phyloP scores from a whole-genome alignment of 1,284 basidiomycete species.

The Cryptococcus sp. region DNA sequence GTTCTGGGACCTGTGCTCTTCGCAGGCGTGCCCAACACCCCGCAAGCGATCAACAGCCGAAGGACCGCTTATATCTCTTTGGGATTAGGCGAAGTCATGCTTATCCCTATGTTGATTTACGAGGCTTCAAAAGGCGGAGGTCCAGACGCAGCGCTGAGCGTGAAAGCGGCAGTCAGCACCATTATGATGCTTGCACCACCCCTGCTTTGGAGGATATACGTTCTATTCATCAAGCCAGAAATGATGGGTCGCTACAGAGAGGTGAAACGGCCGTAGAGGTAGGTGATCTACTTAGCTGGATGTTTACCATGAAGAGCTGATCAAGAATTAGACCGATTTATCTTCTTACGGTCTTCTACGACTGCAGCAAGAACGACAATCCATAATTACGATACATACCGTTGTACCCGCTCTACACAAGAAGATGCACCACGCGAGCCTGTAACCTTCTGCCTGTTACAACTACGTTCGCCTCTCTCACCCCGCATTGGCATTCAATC shows the following conservation, averaged over 20 bases:
- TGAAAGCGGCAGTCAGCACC: conserved; percentile 8
- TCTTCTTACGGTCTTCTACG: too few relatives aligned
- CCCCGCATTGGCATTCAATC: too few relatives aligned
- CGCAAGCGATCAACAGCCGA: conserved; percentile 19
- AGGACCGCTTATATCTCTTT: conserved; percentile 18
- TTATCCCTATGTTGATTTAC: conserved; percentile 25
- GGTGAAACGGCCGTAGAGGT: conserved; percentile 5
- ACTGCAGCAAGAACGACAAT: too few relatives aligned
- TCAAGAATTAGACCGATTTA: too few relatives aligned
- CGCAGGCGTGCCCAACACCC: conserved; percentile 17
- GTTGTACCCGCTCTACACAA: too few relatives aligned
- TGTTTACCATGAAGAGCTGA: not conserved
- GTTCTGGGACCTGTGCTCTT: conserved; percentile 23
- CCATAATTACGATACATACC: too few relatives aligned
- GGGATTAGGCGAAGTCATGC: conserved; percentile 23
- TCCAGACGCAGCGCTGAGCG: conserved; percentile 16
- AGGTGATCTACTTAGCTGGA: too few relatives aligned
- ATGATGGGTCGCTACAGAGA: conserved; percentile 29
- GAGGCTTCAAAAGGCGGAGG: conserved; percentile 17
- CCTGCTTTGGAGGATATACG: conserved; percentile 27
- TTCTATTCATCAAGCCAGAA: conserved; percentile 21
- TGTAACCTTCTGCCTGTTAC: too few relatives aligned
- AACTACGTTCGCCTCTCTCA: too few relatives aligned
- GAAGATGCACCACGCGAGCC: too few relatives aligned
- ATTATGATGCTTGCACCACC: conserved; percentile 25